Base-by-base conservation (phyloP, 108 stramenopile genomes). In the Fragilariopsis cylindrus region DNA sequence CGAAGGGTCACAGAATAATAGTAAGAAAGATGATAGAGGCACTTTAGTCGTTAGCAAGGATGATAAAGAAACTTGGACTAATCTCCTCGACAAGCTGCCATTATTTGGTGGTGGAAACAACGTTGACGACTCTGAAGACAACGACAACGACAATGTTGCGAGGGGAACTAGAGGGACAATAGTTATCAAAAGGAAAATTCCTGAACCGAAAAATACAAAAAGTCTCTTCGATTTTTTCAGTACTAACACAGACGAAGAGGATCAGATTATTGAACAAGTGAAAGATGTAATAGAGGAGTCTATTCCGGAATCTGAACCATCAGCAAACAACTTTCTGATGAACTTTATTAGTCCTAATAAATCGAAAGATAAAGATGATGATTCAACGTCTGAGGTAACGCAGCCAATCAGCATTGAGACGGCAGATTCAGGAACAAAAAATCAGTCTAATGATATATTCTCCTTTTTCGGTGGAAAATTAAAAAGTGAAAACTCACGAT, bases 171-270 rank as follows among this genome's bases (percentile, higher is more conserved):
- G 67, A 12, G 67, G 67, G 39, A 68, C 67, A 21, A 19, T 68
- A 48, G 67, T 68, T 16, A 68, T 68, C 49, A 68, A 68, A 48
- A 48, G 67, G 12, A n/a, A 49, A 19, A n/a, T 50, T 30, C 67
- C 67, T 7, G 67, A 68, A 68, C 9, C 8, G 12, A 52, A 68
- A 48, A 30, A 7, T 7, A 21, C 13, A 0, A 63, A 63, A 63
- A 63, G 40, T 45, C 6, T 40, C 13, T 63, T 63, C 13, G 46
- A 44, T 41, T 43, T 63, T 15, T 63, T 63, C 43, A 44, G 12
- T 43, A 45, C 58, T 11, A 13, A 13, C n/a, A 47, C 18, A 19
- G 15, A 15, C 5, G 65, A 66, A 46, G 15, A 66, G 65, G 44
- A 45, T 7, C 45, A 66, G 47, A 45, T 66, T 19, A 13, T 13